Percentiles rank a stretch among this genome's conserved stretches.
These are phyloP conservation scores for Solidago caesia DNA, from an alignment of 129 eudicot genomes.

Conservation along the genomic window DNA sequence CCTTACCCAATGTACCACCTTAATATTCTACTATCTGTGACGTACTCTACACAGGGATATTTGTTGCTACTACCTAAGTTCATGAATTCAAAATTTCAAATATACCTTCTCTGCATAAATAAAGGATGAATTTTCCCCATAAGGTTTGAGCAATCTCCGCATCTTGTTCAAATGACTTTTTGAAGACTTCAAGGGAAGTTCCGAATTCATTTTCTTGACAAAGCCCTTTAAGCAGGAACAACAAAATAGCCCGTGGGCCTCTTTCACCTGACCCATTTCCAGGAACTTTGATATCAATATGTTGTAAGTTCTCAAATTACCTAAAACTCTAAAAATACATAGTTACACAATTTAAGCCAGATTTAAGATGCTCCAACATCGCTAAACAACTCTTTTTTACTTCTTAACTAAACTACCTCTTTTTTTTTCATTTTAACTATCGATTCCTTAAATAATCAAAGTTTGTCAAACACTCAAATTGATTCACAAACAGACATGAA, in stretches of 20 bases:
- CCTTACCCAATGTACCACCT: background rate
- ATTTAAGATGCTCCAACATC: too few relatives aligned
- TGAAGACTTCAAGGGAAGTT: conserved; percentile 49
- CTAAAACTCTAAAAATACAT: too few relatives aligned
- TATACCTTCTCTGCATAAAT: conserved; percentile 56
- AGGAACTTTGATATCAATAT: conserved; percentile 58
- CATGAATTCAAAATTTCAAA: background rate
- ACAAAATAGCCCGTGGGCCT: conserved; percentile 47
- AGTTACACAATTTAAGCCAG: too few relatives aligned
- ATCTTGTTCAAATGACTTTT: conserved; percentile 55
- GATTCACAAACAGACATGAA: conserved; percentile 23
- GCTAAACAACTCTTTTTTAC: too few relatives aligned
- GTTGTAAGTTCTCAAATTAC: conserved; percentile 49
- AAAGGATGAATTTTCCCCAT: conserved; percentile 34
- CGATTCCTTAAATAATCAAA: too few relatives aligned
- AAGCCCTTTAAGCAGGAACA: conserved; percentile 57
- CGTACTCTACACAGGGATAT: background rate
- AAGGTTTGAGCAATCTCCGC: conserved; percentile 31
- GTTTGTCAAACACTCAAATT: background rate
- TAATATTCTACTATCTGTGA: background rate
- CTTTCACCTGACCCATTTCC: conserved; percentile 58
- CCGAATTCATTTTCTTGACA: conserved; percentile 57
- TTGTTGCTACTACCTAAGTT: background rate
- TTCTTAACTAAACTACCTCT: too few relatives aligned
- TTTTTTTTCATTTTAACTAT: too few relatives aligned